phyloP scores from a whole-genome alignment of 345 rosid species.

The Arabidopsis suecica region DNA sequence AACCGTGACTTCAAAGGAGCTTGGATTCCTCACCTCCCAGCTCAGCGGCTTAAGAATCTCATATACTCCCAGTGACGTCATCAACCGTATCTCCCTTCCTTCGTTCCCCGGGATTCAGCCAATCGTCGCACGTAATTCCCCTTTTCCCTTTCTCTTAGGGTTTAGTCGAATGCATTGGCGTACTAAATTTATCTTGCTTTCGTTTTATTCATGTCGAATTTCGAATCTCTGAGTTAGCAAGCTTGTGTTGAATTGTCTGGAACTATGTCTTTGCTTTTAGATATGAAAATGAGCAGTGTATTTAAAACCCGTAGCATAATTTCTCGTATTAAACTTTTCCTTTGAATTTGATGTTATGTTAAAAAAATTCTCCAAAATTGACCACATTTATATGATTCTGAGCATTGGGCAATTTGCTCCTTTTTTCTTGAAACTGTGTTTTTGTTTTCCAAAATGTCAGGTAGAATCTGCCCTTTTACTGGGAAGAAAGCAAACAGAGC shows the following conservation, averaged over 20 bases:
- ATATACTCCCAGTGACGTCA: conserved; percentile 23
- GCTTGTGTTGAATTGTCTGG: not conserved
- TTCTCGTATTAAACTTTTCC: not conserved
- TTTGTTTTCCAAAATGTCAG: conserved; percentile 45
- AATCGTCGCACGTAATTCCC: conserved; percentile 69
- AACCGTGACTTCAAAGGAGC: conserved; percentile 37
- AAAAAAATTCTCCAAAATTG: not conserved
- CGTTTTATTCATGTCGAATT: not conserved
- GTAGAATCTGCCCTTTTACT: conserved; percentile 89
- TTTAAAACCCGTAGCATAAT: not conserved
- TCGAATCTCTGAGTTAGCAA: conserved; percentile 1
- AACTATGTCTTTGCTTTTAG: not conserved
- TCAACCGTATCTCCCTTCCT: conserved; percentile 49
- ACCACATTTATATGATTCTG: not conserved
- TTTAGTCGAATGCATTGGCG: not conserved
- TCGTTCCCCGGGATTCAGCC: conserved; percentile 59
- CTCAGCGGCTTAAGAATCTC: conserved; percentile 70
- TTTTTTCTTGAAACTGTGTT: conserved; percentile 12
- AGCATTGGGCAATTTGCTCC: not conserved
- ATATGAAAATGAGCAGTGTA: not conserved
- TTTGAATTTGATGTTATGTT: not conserved
- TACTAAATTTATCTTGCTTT: not conserved
- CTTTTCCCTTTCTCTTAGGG: not conserved
- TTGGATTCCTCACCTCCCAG: conserved; percentile 72
- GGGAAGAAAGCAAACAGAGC: conserved; percentile 95